Base-by-base conservation (phyloP, 805 yeast genomes). In the Candida piceae region DNA sequence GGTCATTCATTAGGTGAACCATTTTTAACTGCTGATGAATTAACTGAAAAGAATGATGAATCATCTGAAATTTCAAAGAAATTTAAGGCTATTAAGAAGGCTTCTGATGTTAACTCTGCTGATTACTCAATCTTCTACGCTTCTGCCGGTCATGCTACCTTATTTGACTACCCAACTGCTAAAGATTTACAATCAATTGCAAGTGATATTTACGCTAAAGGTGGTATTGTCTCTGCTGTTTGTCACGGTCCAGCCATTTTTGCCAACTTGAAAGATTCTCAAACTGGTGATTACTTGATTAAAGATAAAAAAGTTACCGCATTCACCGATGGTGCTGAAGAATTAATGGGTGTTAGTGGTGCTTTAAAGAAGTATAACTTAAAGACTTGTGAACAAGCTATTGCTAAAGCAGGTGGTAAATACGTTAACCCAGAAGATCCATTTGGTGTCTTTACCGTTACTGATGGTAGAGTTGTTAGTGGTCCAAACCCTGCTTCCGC, bases 171-270 rank as follows among this genome's bases (percentile, higher is more conserved):
- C 31, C 36, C 36, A 19, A 33, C 53, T 3, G 80, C 81, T 12
- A 57, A 52, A 5, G 65, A 52, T 13, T 57, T 78, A 36, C 76
- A 70, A 38, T 42, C 52, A 17, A 39, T 74, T 29, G 80, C 77
- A 16, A 57, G 62, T 20, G 58, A 62, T 16, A 68, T 78, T 34
- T 75, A 70, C 52, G 60, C 58, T 22, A 56, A 68, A 16, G 74
- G 72, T 27, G 84, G 83, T 33, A 69, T 76, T 27, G 69, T 79
- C 17, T 57, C 77, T 29, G 82, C 84, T 12, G 84, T 79, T 7
- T 79, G 86, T 57, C 84, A 79, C 46, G 86, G 83, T 7, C 81
- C 82, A n/a, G 67, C 69, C 16, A 66, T 78, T 42, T 72, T 79
- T 41, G 72, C 66, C n/a, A 63, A 64, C 30, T 52, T 78, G 44